Evolutionary conservation across 352 stramenopile genomes (phyloP), one percentile per base, ranked within the genome.

Genomic region (Phytopythium oedochilum): DNA sequence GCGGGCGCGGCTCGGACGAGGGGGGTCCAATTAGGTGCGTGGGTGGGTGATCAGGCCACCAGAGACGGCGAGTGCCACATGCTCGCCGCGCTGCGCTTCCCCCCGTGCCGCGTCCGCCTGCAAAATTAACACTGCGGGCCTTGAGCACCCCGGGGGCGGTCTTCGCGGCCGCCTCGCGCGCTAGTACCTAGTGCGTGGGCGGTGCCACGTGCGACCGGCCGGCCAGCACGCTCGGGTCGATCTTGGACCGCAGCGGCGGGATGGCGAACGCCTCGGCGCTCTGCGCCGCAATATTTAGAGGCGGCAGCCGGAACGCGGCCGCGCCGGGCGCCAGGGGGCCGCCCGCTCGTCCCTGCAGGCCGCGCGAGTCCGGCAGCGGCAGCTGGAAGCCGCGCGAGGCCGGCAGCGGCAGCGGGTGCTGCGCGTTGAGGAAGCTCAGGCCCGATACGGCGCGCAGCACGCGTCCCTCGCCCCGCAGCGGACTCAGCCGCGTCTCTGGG

Each of bases 201-300:
- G n/a, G n/a, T n/a, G 70, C 71, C 51, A 74, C 81, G 58, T 88
- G 79, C 10, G 66, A 59, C 49, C 62, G 69, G 20, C 63, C 64
- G 26, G 18, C 64, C 47, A 91, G 66, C 48, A 91, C 76, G 50
- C 63, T 88, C 28, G 81, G 81, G 40, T 88, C 76, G 52, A 91
- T 83, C 71, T 91, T 91, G 23, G 81, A 87, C 26, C 81, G 78
- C 36, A 91, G 67, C n/a, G 81, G 81, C 14, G 81, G 81, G 59
- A 91, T 91, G 32, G 75, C 71, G 51, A 80, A 78, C 18, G 71
- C 68, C 46, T 58, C 66, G 25, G 62, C 60, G 15, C 56, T 40
- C 31, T 73, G 62, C 26, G 58, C 62, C 40, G 71, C 59, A 53
- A 88, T 74, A 20, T 86, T 83, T 12, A 91, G 68, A 44, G 80